Evolutionary conservation across 306 rosid genomes (phyloP).

Genomic region (Trichosanthes truncata): DNA sequence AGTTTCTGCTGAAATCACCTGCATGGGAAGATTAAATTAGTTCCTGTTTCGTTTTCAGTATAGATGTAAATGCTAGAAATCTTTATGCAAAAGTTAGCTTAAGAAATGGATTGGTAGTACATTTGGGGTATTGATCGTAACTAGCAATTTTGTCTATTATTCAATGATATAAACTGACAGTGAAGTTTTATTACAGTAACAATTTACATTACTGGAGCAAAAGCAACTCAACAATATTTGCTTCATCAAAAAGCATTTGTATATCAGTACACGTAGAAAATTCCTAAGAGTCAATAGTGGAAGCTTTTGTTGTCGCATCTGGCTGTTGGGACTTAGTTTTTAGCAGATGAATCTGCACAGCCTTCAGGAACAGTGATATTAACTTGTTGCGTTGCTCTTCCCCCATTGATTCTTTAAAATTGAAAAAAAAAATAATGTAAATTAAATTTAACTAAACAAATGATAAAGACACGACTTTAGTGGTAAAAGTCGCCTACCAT

Average conservation of each 20-base stretch:
- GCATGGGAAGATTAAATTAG: neutral
- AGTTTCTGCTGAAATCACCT: neutral
- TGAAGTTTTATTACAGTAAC: neutral
- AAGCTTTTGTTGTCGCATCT: conserved; percentile 31
- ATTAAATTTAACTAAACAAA: neutral
- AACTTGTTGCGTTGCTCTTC: conserved; percentile 34
- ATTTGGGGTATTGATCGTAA: neutral
- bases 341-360: conserved; percentile 27
- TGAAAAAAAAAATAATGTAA: neutral
- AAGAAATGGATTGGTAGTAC: neutral
- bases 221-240: neutral
- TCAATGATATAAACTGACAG: neutral
- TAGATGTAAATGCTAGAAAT: neutral
- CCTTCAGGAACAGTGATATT: conserved; percentile 37
- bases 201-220: neutral
- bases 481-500: neutral
- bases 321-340: conserved; percentile 34
- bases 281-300: conserved; percentile 13
- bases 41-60: neutral
- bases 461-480: neutral
- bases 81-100: neutral
- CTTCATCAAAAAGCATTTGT: neutral
- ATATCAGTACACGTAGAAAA: neutral
- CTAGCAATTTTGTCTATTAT: neutral
- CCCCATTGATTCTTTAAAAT: conserved; percentile 18